phyloP scores from a whole-genome alignment of 1,139 yeast species.

The Meyerozyma guilliermondii region DNA sequence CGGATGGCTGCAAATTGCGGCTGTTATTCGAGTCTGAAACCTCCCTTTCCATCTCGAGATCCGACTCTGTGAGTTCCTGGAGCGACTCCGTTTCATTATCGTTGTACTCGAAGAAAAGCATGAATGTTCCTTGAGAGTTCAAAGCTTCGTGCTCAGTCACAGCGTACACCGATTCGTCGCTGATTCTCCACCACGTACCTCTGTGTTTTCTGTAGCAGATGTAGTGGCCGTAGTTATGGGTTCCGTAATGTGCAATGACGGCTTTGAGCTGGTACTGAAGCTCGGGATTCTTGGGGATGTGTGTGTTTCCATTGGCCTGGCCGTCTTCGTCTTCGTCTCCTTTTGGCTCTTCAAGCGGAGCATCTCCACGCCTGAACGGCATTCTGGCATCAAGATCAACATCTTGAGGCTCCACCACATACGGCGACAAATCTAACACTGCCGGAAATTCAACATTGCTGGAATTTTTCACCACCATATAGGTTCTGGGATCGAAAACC shows the following conservation, averaged over 20 bases:
- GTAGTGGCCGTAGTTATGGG: slow-evolving; percentile 94
- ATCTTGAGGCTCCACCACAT: slow-evolving; percentile 64
- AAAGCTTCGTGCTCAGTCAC: slow-evolving; percentile 78
- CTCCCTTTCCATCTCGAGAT: slow-evolving; percentile 25
- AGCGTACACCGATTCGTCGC: slow-evolving; percentile 82
- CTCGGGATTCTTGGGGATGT: slow-evolving; percentile 20
- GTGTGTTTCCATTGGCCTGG: no score
- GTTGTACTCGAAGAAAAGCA: slow-evolving; percentile 76
- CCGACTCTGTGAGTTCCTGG: slow-evolving; percentile 28
- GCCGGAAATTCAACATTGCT: slow-evolving; percentile 77
- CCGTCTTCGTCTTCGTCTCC: slow-evolving; percentile 5
- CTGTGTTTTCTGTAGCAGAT: slow-evolving; percentile 76
- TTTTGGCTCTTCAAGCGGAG: slow-evolving; percentile 6
- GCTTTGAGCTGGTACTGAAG: slow-evolving; percentile 69
- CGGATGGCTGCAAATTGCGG: slow-evolving; percentile 6
- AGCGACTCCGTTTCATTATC: slow-evolving; percentile 34
- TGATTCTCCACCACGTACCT: slow-evolving; percentile 92
- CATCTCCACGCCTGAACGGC: slow-evolving; percentile 63
- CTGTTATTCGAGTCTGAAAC: slow-evolving; percentile 12
- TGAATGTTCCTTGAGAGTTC: slow-evolving; percentile 80
- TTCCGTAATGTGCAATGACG: slow-evolving; percentile 86
- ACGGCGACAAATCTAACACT: slow-evolving; percentile 59
- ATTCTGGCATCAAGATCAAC: slow-evolving; percentile 76
- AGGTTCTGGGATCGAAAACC: slow-evolving; percentile 84
- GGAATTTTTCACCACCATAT: slow-evolving; percentile 76